Base-by-base conservation (phyloP, 1,139 yeast genomes). In the Arxiozyma bovina region DNA sequence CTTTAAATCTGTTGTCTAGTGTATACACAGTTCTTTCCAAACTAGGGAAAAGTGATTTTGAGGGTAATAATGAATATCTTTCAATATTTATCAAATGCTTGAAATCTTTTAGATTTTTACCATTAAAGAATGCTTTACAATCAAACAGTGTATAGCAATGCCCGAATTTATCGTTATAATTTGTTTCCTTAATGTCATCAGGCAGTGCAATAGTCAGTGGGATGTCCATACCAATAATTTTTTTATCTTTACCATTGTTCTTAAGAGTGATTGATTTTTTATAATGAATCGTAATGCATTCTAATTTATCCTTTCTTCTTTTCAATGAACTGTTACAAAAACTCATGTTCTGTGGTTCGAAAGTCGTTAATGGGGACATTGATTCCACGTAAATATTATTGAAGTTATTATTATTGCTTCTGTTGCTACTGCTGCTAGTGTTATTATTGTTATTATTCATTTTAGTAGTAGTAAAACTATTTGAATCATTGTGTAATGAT, bases 201-300 rank as follows among this genome's bases (percentile, higher is more conserved):
- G 82, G 83, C n/a, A 83, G 65, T 0, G 83, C 83, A 41, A 83
- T 75, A 12, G 83, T 70, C 46, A 83, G 68, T 0, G 88, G 88
- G 4, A 83, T 66, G 60, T 83, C 87, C 40, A 82, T 63, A 0
- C 84, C 87, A 9, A 82, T 61, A 21, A 50, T 45, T 23, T 53
- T 51, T 41, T 41, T 53, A 61, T 43, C 71, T 72, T 57, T 53
- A 69, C 66, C 59, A 69, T 62, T 30, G 9, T 27, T 43, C 22
- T 40, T 46, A 22, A 61, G 74, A 71, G 53, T 74, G 73, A 66
- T 73, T 73, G 58, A 67, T 61, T 62, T 60, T 57, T 65, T 58
- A 56, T 62, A 61, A 54, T 61, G 58, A 41, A 61, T 48, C 6
- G 62, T 48, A 53, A 67, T 48, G 51, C 75, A 76, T 60, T 74